Percentiles rank a stretch among this genome's conserved stretches.
Conservation (phyloP, 2,329 filamentous ascomycete species). For the Pestalotiopsis sp. region DNA sequence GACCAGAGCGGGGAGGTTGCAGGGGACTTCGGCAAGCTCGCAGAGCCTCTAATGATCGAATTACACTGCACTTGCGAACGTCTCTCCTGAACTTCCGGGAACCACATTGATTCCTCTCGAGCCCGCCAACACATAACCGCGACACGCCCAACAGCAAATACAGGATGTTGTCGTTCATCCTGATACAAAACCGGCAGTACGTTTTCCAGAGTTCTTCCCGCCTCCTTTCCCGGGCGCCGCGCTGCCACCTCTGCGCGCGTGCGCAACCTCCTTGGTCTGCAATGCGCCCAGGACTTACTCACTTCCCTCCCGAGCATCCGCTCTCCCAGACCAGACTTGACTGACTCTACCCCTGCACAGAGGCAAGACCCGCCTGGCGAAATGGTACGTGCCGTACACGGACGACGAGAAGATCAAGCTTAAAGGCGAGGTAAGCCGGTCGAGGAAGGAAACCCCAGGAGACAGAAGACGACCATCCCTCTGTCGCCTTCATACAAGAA, state of each 20-base stretch:
- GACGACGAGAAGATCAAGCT: constrained; percentile 99
- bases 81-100: too few species aligned
- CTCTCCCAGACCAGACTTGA: not conserved
- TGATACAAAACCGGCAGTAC: constrained; percentile 45
- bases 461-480: not conserved
- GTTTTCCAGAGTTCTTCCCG: constrained; percentile 13
- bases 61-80: too few species aligned
- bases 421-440: constrained; percentile 79
- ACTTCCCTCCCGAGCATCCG: not conserved
- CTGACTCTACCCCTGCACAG: constrained; percentile 44
- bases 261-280: not conserved
- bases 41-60: not conserved
- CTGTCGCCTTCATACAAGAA: not conserved
- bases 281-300: not conserved
- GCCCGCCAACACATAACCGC: not conserved
- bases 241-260: too few species aligned
- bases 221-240: not conserved
- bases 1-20: not conserved
- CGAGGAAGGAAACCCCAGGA: not conserved
- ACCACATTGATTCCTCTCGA: not conserved
- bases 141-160: not conserved
- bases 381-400: constrained; percentile 98
- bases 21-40: not conserved
- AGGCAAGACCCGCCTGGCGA: constrained; percentile 96
- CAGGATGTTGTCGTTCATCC: constrained; percentile 43